Conservation (phyloP, 805 yeast genomes). For the Wickerhamiella azymoides region DNA sequence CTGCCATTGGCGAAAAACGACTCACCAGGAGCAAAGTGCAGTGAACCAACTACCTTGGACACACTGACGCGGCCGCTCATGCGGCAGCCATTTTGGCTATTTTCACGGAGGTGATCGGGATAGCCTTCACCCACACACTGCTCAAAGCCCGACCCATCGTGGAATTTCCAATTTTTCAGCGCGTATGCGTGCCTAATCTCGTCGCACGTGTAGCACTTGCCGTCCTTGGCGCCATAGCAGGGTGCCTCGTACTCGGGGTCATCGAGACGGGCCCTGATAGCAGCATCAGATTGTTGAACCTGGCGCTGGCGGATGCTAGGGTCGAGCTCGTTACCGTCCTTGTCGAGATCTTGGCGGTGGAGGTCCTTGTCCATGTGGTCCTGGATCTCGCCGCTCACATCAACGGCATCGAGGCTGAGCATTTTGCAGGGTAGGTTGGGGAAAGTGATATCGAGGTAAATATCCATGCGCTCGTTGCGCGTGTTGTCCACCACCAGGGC, state of each 20-base stretch:
- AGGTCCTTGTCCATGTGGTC: slow-evolving; percentile 63
- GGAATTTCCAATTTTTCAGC: slow-evolving; percentile 70
- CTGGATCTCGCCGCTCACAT: slow-evolving; percentile 74
- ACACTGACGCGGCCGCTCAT: slow-evolving; percentile 65
- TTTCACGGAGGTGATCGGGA: slow-evolving; percentile 43
- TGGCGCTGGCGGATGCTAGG: slow-evolving; percentile 32
- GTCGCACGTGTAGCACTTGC: slow-evolving; percentile 77
- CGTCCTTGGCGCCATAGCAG: slow-evolving; percentile 71
- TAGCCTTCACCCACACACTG: slow-evolving; percentile 89
- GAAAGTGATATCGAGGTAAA: slow-evolving; percentile 70
- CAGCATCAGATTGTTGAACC: slow-evolving; percentile 21
- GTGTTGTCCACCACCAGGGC: slow-evolving; percentile 67
- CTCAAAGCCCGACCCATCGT: slow-evolving; percentile 70
- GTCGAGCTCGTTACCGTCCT: slow-evolving; percentile 36
- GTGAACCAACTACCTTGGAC: slow-evolving; percentile 75
- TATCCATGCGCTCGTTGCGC: slow-evolving; percentile 58
- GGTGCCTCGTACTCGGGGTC: slow-evolving; percentile 61
- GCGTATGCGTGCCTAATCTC: slow-evolving; percentile 72
- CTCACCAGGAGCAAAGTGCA: slow-evolving; percentile 94
- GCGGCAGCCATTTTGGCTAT: slow-evolving; percentile 76
- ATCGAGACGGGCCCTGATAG: slow-evolving; percentile 17
- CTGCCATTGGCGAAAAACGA: slow-evolving; percentile 39
- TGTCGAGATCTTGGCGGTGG: slow-evolving; percentile 48
- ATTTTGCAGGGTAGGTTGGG: slow-evolving; percentile 74
- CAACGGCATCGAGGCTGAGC: slow-evolving; percentile 74